A percentile compares a stretch with the other conserved stretches of the same genome.
phyloP scores from a whole-genome alignment of 1,139 yeast genomes.

The Hemisphaericaspora xylanilytica region DNA sequence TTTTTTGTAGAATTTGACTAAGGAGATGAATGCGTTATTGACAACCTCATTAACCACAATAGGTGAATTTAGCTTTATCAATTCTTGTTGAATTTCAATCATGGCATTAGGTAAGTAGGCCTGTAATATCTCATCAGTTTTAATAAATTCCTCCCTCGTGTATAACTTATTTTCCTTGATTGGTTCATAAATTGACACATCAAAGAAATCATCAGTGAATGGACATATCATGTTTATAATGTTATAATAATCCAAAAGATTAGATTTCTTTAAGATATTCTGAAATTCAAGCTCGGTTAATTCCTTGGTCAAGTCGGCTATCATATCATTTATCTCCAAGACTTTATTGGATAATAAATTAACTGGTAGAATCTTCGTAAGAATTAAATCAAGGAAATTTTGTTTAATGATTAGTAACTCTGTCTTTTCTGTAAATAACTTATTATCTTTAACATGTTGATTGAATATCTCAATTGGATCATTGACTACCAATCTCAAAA shows the following conservation, averaged over 20 bases:
- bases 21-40: constrained; percentile 45
- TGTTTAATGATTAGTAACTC: constrained; percentile 47
- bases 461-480: constrained; percentile 49
- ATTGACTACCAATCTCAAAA: constrained; percentile 40
- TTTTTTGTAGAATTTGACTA: constrained; percentile 52
- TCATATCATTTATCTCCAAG: constrained; percentile 34
- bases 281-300: constrained; percentile 43
- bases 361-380: constrained; percentile 54
- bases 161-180: constrained; percentile 63
- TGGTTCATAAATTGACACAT: constrained; percentile 58
- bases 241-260: constrained; percentile 56
- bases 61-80: constrained; percentile 63
- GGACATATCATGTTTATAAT: constrained; percentile 72
- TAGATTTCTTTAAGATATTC: constrained; percentile 46
- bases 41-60: constrained; percentile 54
- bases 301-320: constrained; percentile 32
- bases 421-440: constrained; percentile 25
- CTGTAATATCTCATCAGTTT: constrained; percentile 44
- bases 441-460: constrained; percentile 29
- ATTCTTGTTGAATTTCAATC: constrained; percentile 56
- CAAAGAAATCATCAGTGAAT: constrained; percentile 53
- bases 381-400: constrained; percentile 60
- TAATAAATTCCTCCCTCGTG: constrained; percentile 36
- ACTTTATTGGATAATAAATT: constrained; percentile 38
- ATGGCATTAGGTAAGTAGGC: constrained; percentile 58